Conservation (phyloP, 2,329 filamentous ascomycete genomes). For the Ustulina deusta region DNA sequence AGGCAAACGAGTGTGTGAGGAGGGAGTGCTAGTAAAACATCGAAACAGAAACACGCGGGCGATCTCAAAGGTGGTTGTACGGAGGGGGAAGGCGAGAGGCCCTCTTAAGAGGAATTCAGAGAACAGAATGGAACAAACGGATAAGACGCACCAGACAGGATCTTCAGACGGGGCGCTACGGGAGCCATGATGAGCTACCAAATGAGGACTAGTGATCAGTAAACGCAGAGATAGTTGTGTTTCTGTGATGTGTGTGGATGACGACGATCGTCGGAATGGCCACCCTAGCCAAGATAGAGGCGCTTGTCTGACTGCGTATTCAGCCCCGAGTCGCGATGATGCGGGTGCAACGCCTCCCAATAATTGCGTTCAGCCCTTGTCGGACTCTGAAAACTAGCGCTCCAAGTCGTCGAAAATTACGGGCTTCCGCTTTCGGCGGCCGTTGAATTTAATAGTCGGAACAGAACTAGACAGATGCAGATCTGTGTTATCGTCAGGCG, state of each 20-base stretch:
- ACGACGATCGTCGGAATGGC: slow-evolving; percentile 49
- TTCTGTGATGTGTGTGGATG: slow-evolving; percentile 46
- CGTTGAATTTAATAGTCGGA: slow-evolving; percentile 42
- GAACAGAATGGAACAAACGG: slow-evolving; percentile 37
- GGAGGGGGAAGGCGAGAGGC: slow-evolving; percentile 32
- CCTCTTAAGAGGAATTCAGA: slow-evolving; percentile 34
- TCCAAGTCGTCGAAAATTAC: slow-evolving; percentile 37
- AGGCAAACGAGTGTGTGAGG: slow-evolving; percentile 40
- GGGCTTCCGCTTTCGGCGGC: slow-evolving; percentile 43
- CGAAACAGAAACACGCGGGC: slow-evolving; percentile 26
- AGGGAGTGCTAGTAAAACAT: slow-evolving; percentile 20
- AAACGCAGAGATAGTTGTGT: slow-evolving; percentile 42
- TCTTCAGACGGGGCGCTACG: slow-evolving; percentile 69
- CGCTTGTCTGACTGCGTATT: slow-evolving; percentile 46
- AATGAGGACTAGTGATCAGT: slow-evolving; percentile 52
- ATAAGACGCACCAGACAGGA: slow-evolving; percentile 68
- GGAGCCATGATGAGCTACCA: slow-evolving; percentile 66
- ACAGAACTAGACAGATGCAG: slow-evolving; percentile 45
- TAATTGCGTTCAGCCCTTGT: slow-evolving; percentile 43
- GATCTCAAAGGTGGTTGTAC: slow-evolving; percentile 42
- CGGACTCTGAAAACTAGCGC: slow-evolving; percentile 44
- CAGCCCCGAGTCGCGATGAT: slow-evolving; percentile 44
- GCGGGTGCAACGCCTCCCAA: slow-evolving; percentile 47
- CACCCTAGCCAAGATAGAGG: slow-evolving; percentile 41
- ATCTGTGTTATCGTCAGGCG: slow-evolving; percentile 46